A percentile compares a stretch with the other conserved stretches of the same genome.
phyloP scores from a whole-genome alignment of 768 basidiomycete genomes.

The Amanita rubescens region DNA sequence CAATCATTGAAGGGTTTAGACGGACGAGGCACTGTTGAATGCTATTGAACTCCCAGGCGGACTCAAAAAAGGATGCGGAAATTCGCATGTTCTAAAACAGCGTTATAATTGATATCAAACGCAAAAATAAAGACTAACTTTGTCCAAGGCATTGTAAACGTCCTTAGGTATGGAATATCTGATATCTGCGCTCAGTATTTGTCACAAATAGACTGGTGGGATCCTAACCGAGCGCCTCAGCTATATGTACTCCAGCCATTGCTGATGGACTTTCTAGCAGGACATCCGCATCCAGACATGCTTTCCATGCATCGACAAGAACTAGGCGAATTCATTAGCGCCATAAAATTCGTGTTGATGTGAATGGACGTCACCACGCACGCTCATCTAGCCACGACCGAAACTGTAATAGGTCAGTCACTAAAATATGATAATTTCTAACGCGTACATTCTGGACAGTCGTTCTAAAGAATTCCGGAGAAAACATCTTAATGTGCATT shows the following conservation, averaged over 20 bases:
- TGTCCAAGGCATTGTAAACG: slow-evolving; percentile 58
- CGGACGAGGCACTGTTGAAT: slow-evolving; percentile 54
- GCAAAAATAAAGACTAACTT: slow-evolving; percentile 24
- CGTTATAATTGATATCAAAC: not conserved
- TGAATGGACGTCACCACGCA: slow-evolving; percentile 22
- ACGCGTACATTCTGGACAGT: slow-evolving; percentile 42
- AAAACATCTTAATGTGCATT: slow-evolving; percentile 47
- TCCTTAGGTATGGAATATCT: slow-evolving; percentile 61
- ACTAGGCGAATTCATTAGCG: slow-evolving; percentile 25
- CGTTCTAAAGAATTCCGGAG: slow-evolving; percentile 63
- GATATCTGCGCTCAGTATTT: not conserved
- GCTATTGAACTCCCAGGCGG: slow-evolving; percentile 57
- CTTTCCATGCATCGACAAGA: slow-evolving; percentile 52
- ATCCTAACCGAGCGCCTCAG: slow-evolving; percentile 50
- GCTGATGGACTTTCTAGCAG: slow-evolving; percentile 61
- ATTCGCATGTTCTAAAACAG: slow-evolving; percentile 40
- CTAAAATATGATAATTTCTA: not conserved
- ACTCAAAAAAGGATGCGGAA: slow-evolving; percentile 58
- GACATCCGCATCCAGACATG: slow-evolving; percentile 58
- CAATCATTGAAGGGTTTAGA: slow-evolving; percentile 5
- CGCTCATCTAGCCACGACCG: slow-evolving; percentile 59
- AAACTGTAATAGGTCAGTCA: slow-evolving; percentile 31
- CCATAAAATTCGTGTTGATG: not conserved
- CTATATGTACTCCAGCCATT: slow-evolving; percentile 68
- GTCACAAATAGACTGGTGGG: not conserved